phyloP scores from a whole-genome alignment of 768 basidiomycete species.

The Termitomyces titanicus region DNA sequence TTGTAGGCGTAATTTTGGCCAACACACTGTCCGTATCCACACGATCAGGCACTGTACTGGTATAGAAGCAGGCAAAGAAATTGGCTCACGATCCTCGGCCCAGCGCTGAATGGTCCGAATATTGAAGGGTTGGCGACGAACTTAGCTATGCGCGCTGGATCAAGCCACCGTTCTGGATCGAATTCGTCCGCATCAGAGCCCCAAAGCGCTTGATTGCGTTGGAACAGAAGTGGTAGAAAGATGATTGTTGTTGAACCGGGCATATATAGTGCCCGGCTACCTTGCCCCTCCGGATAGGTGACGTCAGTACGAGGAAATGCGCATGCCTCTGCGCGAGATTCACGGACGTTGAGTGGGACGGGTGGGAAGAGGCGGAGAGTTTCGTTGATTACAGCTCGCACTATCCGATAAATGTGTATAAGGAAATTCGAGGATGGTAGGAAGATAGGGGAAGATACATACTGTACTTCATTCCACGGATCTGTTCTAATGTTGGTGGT shows the following conservation, averaged over 20 bases:
- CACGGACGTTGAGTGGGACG: conserved; percentile 69
- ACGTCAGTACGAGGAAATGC: conserved; percentile 49
- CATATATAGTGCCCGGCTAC: conserved; percentile 50
- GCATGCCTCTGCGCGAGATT: conserved; percentile 46
- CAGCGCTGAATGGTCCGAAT: conserved; percentile 72
- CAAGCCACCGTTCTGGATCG: conserved; percentile 76
- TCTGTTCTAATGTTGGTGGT: conserved; percentile 50
- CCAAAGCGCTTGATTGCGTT: conserved; percentile 68
- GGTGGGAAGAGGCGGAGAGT: conserved; percentile 76
- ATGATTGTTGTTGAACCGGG: conserved; percentile 54
- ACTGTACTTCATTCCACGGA: conserved; percentile 68
- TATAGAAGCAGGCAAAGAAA: not conserved
- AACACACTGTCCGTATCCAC: conserved; percentile 45
- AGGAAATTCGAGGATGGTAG: not conserved
- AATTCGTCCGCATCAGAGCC: conserved; percentile 75
- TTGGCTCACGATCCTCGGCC: conserved; percentile 49
- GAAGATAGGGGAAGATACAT: conserved; percentile 13
- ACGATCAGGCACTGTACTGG: not conserved
- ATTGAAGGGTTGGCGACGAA: conserved; percentile 62
- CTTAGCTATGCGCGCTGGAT: conserved; percentile 45
- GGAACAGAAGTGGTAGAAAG: conserved; percentile 59
- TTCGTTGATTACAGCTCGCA: conserved; percentile 78
- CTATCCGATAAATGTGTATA: conserved; percentile 26
- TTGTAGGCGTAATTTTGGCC: conserved; percentile 77
- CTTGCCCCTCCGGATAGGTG: conserved; percentile 33